Percentiles rank a stretch among this genome's conserved stretches.
Evolutionary conservation across 257 asterid species (phyloP).

Genomic region (Vinca minor): DNA sequence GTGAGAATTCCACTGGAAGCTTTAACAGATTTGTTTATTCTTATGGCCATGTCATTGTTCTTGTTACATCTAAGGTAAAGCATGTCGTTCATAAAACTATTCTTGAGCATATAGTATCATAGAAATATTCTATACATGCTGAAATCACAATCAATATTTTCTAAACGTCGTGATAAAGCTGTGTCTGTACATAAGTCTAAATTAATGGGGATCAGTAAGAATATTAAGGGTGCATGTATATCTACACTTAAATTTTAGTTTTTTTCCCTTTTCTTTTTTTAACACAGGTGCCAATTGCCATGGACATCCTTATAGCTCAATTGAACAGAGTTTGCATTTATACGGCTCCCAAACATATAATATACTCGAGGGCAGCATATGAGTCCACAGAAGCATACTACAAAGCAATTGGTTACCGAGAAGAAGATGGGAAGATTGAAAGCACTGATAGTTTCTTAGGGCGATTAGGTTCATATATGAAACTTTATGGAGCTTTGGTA

Average conservation of each 20-base stretch:
- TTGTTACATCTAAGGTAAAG: constrained; percentile 65
- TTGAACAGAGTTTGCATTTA: constrained; percentile 74
- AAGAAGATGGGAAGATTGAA: constrained; percentile 57
- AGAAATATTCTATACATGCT: neutral
- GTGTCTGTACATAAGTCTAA: too few species aligned
- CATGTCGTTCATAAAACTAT: neutral
- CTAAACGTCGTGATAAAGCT: too few species aligned
- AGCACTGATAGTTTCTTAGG: constrained; percentile 38
- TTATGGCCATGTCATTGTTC: constrained; percentile 48
- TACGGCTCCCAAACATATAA: constrained; percentile 82
- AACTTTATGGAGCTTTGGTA: constrained; percentile 79
- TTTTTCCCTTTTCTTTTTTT: too few species aligned
- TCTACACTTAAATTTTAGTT: constrained; percentile 13
- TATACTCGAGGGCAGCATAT: too few species aligned
- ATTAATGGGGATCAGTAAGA: too few species aligned
- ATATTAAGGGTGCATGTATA: too few species aligned
- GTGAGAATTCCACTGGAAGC: constrained; percentile 39
- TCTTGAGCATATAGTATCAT: neutral
- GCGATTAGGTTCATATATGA: constrained; percentile 58
- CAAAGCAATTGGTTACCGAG: constrained; percentile 62
- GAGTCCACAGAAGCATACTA: constrained; percentile 51
- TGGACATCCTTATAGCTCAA: constrained; percentile 77
- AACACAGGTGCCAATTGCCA: constrained; percentile 57
- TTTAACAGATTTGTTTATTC: constrained; percentile 44
- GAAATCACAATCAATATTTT: too few species aligned